Percentiles rank a stretch among this genome's conserved stretches.
Evolutionary conservation across 225 moss, liverwort and hornwort species (phyloP).

Genomic region (Thuidium tamariscinum): DNA sequence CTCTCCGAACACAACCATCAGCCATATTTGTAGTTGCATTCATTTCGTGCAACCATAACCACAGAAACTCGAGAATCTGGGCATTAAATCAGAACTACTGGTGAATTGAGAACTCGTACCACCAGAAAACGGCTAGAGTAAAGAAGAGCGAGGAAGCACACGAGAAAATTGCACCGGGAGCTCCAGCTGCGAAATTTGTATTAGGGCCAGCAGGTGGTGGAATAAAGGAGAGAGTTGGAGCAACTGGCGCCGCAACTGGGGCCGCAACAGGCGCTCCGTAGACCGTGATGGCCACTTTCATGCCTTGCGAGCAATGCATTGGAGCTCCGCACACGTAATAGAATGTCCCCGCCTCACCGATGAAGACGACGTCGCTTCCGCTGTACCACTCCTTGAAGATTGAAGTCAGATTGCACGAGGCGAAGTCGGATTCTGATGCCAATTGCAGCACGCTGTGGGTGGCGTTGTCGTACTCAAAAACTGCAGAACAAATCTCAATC

Average conservation of each 20-base stretch:
- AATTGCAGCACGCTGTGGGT: constrained; percentile 17
- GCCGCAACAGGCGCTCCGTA: background rate
- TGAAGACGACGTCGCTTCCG: background rate
- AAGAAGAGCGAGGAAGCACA: background rate
- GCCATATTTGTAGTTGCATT: background rate
- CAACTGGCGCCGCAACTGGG: background rate
- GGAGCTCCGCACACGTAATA: background rate
- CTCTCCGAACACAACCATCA: background rate
- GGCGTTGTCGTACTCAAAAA: constrained; percentile 13
- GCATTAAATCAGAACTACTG: background rate
- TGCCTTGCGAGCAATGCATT: background rate
- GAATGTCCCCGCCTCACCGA: background rate
- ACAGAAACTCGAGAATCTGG: background rate
- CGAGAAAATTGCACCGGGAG: background rate
- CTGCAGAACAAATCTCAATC: background rate
- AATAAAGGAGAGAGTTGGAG: background rate
- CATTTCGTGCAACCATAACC: background rate
- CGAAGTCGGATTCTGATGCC: background rate
- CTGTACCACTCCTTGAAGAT: background rate
- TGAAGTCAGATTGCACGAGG: background rate
- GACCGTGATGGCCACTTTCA: background rate
- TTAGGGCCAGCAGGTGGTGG: background rate
- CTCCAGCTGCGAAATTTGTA: background rate
- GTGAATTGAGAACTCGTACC: background rate
- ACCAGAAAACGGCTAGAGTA: background rate